Evolutionary conservation across 768 basidiomycete genomes (phyloP).

Genomic region (Kwoniella europaea): DNA sequence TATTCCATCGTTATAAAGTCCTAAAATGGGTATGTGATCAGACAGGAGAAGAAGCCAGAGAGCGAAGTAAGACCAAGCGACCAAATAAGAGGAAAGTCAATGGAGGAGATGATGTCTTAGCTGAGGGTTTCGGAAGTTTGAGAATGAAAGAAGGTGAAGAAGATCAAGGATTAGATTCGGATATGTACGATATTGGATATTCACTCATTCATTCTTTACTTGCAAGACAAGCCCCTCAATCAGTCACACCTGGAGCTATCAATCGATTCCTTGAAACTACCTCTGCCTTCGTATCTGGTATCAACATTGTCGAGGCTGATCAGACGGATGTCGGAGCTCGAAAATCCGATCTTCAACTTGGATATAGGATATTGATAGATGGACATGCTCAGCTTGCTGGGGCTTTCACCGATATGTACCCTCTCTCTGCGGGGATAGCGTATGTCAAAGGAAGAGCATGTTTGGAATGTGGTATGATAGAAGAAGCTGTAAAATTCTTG

Average conservation of each 20-base stretch:
- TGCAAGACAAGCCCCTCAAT: slow-evolving; percentile 24
- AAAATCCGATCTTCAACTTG: slow-evolving; percentile 72
- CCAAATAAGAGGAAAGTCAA: slow-evolving; percentile 26
- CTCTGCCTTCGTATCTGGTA: slow-evolving; percentile 70
- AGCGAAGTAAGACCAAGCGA: slow-evolving; percentile 5
- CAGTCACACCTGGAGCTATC: slow-evolving; percentile 5
- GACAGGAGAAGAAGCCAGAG: slow-evolving; percentile 36
- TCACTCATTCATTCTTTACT: slow-evolving; percentile 51
- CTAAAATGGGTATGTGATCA: slow-evolving; percentile 43
- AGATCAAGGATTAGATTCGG: slow-evolving; percentile 19
- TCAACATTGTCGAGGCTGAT: slow-evolving; percentile 63
- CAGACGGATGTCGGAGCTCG: slow-evolving; percentile 59
- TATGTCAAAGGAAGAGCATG: slow-evolving; percentile 75
- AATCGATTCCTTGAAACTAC: slow-evolving; percentile 68
- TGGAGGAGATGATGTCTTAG: slow-evolving; percentile 35
- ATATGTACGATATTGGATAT: slow-evolving; percentile 35
- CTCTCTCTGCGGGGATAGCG: slow-evolving; percentile 73
- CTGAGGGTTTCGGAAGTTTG: slow-evolving; percentile 36
- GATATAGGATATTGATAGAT: slow-evolving; percentile 69
- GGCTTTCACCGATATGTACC: slow-evolving; percentile 76
- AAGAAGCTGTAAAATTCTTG: slow-evolving; percentile 73
- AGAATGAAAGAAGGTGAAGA: slow-evolving; percentile 27
- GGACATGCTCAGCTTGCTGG: slow-evolving; percentile 69
- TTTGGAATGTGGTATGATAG: slow-evolving; percentile 69
- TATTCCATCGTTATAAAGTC: slow-evolving; percentile 41